These are phyloP conservation scores for Helicocarpus griseus DNA, from an alignment of 2,329 filamentous ascomycete species.

Conservation along the genomic window DNA sequence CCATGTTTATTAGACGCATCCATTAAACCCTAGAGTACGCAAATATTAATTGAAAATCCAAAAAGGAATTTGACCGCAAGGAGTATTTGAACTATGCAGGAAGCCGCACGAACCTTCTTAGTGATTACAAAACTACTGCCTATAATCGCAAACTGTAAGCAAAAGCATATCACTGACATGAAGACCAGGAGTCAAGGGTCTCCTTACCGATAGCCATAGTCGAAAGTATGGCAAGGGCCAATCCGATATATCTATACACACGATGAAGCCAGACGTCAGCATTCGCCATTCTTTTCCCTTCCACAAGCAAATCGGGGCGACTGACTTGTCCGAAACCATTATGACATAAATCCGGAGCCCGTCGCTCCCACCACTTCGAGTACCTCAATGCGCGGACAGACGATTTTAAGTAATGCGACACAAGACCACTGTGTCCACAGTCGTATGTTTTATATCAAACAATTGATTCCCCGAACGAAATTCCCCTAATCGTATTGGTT, in stretches of 20 bases:
- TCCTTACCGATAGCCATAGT: constrained; percentile 38
- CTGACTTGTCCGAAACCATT: constrained; percentile 38
- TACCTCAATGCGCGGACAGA: constrained; percentile 1
- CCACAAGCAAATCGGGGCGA: constrained; percentile 12
- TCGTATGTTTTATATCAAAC: background rate
- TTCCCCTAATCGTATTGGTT: background rate
- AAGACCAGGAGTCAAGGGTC: background rate
- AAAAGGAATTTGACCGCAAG: background rate
- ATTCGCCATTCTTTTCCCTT: background rate
- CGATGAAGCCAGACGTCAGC: background rate
- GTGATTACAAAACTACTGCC: constrained; percentile 98
- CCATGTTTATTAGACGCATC: constrained; percentile 85
- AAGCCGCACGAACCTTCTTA: constrained; percentile 65
- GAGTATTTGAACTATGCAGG: background rate
- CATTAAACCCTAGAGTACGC: constrained; percentile 61
- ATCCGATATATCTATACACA: constrained; percentile 36
- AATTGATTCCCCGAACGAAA: too few relatives aligned
- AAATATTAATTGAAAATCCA: background rate
- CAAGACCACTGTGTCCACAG: background rate
- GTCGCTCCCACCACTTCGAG: constrained; percentile 23
- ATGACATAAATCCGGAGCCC: constrained; percentile 23
- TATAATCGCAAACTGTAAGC: constrained; percentile 26
- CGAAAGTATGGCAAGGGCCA: constrained; percentile 38
- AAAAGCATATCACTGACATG: background rate
- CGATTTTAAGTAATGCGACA: background rate